Evolutionary conservation across 768 basidiomycete species (phyloP), one percentile per base, ranked within the genome.

Genomic region (Rhizopogon vulgaris): DNA sequence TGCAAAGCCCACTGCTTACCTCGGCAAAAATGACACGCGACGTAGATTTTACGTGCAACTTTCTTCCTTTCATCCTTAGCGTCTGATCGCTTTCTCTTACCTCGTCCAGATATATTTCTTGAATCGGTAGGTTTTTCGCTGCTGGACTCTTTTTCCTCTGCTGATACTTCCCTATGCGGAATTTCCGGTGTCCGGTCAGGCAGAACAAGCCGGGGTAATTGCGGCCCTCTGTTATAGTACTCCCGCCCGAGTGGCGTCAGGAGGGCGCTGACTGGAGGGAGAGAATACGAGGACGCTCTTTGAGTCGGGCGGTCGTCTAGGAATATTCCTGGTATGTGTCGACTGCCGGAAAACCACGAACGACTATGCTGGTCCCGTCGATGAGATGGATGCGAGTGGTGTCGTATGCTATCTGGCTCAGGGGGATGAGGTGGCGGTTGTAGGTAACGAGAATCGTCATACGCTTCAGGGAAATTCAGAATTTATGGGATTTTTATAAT

Each of bases 21-120:
- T 77, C 87, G 76, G 71, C 87, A 90, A 65, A 88, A 88, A 67
- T 85, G 73, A 70, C 87, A 90, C 52, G 87, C 87, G 34, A 89
- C 59, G 41, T 68, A 68, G 53, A 68, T 69, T 57, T 68, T 68
- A 36, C 60, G 60, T 4, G 17, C 45, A 2, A 45, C 57, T 47
- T 58, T 56, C 52, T 61, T 60, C 64, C 51, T 66, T 43, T 61
- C 66, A 10, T 34, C 58, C 25, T 41, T 55, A 17, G 41, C 48
- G 15, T 37, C 49, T 39, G 42, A 48, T 48, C 56, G 52, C 51
- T 55, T 58, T 39, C 38, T 37, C 40, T 48, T 42, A 22, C 34
- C 38, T 41, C 41, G 22, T 39, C 8, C 22, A 46, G 22, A 49
- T 24, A 4, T 15, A 28, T 14, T 27, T 10, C 14, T 17, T 28